Evolutionary conservation across 2,329 filamentous ascomycete genomes (phyloP), one percentile per base, ranked within the genome.

Genomic region (Dothideomycetes sp.): DNA sequence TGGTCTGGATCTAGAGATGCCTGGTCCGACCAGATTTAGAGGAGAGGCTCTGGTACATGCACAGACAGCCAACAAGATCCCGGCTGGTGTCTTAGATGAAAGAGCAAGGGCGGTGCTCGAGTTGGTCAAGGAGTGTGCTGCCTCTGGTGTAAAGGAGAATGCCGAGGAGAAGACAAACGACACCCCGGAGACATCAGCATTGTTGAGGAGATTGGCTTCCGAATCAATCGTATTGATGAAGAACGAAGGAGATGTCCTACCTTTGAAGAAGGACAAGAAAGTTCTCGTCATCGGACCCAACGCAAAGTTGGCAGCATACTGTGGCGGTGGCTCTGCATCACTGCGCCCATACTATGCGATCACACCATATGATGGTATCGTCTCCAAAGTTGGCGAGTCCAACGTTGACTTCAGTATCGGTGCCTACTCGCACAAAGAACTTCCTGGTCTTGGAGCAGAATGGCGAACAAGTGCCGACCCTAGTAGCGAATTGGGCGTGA

Each of bases 1-100:
- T 20, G 84, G 84, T 20, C 65, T 91, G 20, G 86, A 93, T 59
- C 85, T 93, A 80, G 73, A 74, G 15, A 93, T 91, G 85, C 83
- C 84, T 1, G 58, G 58, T 7, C 43, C 43, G 1, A 39, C 43
- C 15, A 17, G 36, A 1, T 45, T 20, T 20, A 56, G 62, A 31
- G 59, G 62, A 18, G 55, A 57, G 16, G 60, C 59, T 38, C 57
- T 60, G 3, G 45, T 60, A 12, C 53, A 56, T 16, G 53, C 55
- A 7, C 41, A 62, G 5, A 62, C 62, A 12, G 38, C 18, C 69
- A 74, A 10, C 76, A 80, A 50, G 68, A 78, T 9, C 55, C 79
- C 8, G 55, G 65, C 20, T 73, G 74, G 4, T 56, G 75, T 4
- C 55, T 69, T 82, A 33, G 68, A 80, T 46, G 64, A 63, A 10